Base-by-base conservation (phyloP, 257 asterid species). In the Gentiana dahurica region DNA sequence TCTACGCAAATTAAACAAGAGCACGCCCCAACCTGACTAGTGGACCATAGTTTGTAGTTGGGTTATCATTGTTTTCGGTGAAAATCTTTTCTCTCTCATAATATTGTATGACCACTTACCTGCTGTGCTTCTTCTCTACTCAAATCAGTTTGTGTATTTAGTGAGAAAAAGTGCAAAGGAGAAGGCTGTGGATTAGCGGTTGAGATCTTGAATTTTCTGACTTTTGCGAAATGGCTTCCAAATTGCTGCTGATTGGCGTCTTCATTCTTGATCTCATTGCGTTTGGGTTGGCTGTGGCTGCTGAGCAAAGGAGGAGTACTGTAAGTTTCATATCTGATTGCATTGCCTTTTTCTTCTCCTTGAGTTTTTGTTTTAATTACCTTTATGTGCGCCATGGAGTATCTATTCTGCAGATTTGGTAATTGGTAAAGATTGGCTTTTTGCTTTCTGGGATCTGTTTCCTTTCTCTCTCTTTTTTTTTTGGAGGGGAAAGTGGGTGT, bases 211-310 rank as follows among this genome's bases (percentile, higher is more conserved):
- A 53, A 48, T 24, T 24, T 24, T 24, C 24, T 24, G 45, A 39
- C 34, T 41, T 41, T 7, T 41, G 46, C 3, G 39, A 73, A 71
- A 89, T 89, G 97, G 97, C 94, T 59, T 85, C 97, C 57, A 89
- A 89, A 66, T 51, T 83, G 47, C 55, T 86, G 33, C 70, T 86
- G 56, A 41, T 74, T 36, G 54, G 57, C 1, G 80, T 84, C 58
- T 75, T 86, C 78, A 12, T 86, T 38, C 52, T 86, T 48, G 94
- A 84, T 69, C 82, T 86, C 54, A 79, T 89, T 65, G 97, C 94
- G 60, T 89, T 86, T 62, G 88, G 86, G 51, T 71, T 89, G 69
- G 95, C 97, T 8, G 75, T 86, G 66, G 95, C 95, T 64, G 95
- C 95, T 64, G 97, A 89, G 80, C 88, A 77, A 70, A 79, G 95